Percentiles rank a stretch among this genome's conserved stretches.
Evolutionary conservation across 345 rosid genomes (phyloP).

Genomic region (Trapa bicornis): DNA sequence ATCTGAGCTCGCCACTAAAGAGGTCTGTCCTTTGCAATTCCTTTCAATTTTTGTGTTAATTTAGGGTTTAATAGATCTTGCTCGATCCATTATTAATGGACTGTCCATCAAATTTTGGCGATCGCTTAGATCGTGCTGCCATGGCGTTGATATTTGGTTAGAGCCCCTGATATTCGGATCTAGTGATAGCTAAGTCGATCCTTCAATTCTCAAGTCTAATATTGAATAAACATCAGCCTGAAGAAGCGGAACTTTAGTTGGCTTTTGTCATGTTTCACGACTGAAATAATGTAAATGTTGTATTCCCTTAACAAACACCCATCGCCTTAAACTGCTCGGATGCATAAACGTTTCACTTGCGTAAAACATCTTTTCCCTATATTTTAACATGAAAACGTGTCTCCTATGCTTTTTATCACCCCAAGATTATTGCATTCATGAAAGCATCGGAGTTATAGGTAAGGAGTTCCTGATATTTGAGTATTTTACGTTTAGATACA

Average conservation of each 20-base stretch:
- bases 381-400: no score
- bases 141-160: not conserved
- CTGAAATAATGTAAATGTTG: no score
- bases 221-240: not conserved
- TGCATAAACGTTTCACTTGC: not conserved
- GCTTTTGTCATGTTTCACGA: no score
- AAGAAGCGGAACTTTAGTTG: not conserved
- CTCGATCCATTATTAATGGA: not conserved
- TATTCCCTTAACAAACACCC: not conserved
- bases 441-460: not conserved
- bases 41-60: not conserved
- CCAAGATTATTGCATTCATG: not conserved
- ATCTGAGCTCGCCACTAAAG: conserved; percentile 40
- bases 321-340: not conserved
- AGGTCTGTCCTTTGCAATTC: conserved; percentile 21
- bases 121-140: not conserved
- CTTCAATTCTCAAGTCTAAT: not conserved
- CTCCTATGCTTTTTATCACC: not conserved
- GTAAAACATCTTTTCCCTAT: not conserved
- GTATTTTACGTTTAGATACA: not conserved
- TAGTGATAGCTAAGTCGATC: not conserved
- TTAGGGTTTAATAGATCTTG: not conserved
- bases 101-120: not conserved
- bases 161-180: not conserved
- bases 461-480: not conserved